Evolutionary conservation across 345 rosid genomes (phyloP), one percentile per base, ranked within the genome.

Genomic region (Conringia planisiliqua): DNA sequence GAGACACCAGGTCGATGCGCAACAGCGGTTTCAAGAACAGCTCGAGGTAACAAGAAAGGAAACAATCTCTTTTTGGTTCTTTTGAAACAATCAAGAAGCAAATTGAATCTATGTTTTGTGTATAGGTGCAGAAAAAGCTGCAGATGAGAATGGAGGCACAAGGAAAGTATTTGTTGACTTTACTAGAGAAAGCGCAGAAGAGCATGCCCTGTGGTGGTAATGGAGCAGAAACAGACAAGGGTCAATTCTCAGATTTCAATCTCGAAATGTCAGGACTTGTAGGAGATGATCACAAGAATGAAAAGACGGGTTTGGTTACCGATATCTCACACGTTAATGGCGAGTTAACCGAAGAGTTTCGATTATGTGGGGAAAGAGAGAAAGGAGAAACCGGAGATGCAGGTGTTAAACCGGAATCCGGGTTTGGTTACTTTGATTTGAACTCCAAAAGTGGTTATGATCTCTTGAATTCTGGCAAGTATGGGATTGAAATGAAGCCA

Each of bases 141-240:
- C 87, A 91, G 71, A 86, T 87, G 90, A 89, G 98, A 74, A 91
- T 91, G 66, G 98, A 91, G 65, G 90, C 88, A 33, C 96, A 94
- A 76, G 95, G 93, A 50, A 91, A 83, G 64, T 94, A 91, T 85
- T 78, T 94, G 82, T 83, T 88, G 42, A 74, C 87, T 4, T 82
- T 91, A 44, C 75, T 94, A 44, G 93, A 89, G 77, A 91, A 83
- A 82, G 97, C 97, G 4, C 93, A 88, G 36, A 89, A 82, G 70
- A 85, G 82, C 43, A 73, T 88, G 16, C 73, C 81, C 8, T 78
- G 66, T 44, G 73, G 66, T 39, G 73, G 54, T 7, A 77, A 82
- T 63, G 52, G 20, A 33, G 73, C 62, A 47, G 82, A 77, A 17
- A 59, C 78, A 11, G 75, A 54, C 20, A 83, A 75, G 59, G 76